Evolutionary conservation across 805 yeast species (phyloP).

Genomic region (Metschnikowia continentalis): DNA sequence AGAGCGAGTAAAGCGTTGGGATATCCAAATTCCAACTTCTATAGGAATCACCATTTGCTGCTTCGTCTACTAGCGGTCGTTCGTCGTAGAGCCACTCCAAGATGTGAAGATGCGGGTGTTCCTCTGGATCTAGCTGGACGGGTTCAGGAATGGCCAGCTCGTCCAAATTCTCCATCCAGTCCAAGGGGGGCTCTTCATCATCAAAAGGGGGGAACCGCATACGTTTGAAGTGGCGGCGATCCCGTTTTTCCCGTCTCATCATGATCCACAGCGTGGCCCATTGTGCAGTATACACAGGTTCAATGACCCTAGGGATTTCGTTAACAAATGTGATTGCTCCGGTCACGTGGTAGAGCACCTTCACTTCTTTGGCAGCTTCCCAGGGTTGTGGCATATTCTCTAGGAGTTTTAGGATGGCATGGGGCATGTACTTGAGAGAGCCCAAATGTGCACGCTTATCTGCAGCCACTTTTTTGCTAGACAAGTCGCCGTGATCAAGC

Average conservation of each 20-base stretch:
- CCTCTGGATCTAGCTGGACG: conserved; percentile 56
- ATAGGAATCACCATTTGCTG: conserved; percentile 70
- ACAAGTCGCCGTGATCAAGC: conserved; percentile 78
- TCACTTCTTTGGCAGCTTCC: conserved; percentile 84
- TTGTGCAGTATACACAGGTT: conserved; percentile 87
- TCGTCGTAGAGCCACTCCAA: conserved; percentile 79
- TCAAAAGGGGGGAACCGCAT: conserved; percentile 95
- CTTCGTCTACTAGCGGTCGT: conserved; percentile 62
- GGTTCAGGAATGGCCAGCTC: conserved; percentile 71
- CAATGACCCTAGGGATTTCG: conserved; percentile 87
- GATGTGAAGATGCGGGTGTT: conserved; percentile 56
- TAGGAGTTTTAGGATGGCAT: conserved; percentile 80
- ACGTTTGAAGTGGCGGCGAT: conserved; percentile 82
- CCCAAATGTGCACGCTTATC: conserved; percentile 88
- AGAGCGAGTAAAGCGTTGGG: conserved; percentile 58
- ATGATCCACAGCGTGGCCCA: conserved; percentile 93
- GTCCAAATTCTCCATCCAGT: conserved; percentile 76
- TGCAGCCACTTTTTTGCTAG: conserved; percentile 69
- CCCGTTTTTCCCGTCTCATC: conserved; percentile 93
- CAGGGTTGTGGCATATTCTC: conserved; percentile 99
- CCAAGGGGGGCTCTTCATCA: conserved; percentile 92
- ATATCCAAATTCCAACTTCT: conserved; percentile 63
- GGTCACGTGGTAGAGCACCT: conserved; percentile 80
- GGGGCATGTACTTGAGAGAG: conserved; percentile 92
- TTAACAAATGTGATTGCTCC: conserved; percentile 96